Conservation (phyloP, 164 flowering plant species). For the grape (Vitis vinifera) region ASM3070453v1 NC_081806.1:1744501-1745000, state of each 20-base stretch:
- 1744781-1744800: constrained; percentile 40
- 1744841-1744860: neutral
- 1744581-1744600: no score
- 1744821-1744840: constrained; percentile 50
- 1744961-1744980: neutral
- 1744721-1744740: constrained; percentile 58
- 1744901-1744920: neutral
- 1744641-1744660: neutral
- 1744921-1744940: neutral
- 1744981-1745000: constrained; percentile 69
- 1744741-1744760: constrained; percentile 36
- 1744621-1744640: no score
- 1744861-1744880: no score
- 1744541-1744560: no score
- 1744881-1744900: neutral
- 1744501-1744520: constrained; percentile 82
- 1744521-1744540: constrained; percentile 40
- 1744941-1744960: neutral
- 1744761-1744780: constrained; percentile 38
- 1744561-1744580: no score
- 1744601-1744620: no score
- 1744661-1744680: neutral
- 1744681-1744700: neutral
- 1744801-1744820: constrained; percentile 42
- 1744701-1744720: constrained; percentile 36